Conservation (phyloP, 345 rosid genomes). For the Eutrema yunnanense region DNA sequence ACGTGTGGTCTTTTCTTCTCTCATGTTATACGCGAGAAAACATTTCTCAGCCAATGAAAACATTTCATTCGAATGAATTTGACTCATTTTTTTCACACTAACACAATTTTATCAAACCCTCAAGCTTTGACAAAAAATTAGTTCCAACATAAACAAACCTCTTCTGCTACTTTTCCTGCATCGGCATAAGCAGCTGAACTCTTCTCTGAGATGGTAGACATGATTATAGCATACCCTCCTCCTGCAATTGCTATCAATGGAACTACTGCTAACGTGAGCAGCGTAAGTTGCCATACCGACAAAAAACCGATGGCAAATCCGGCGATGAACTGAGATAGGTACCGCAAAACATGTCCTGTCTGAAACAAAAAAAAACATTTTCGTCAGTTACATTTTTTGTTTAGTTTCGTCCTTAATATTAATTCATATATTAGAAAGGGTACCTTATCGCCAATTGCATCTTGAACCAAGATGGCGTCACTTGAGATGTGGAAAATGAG, state of each 20-base stretch:
- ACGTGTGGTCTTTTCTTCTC: too few relatives aligned
- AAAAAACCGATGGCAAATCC: conserved; percentile 65
- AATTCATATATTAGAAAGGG: background rate
- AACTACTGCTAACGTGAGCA: conserved; percentile 80
- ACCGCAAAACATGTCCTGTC: conserved; percentile 75
- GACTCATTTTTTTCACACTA: too few relatives aligned
- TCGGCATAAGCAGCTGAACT: conserved; percentile 82
- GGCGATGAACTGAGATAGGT: conserved; percentile 53
- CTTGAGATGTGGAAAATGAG: conserved; percentile 65
- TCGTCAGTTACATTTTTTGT: background rate
- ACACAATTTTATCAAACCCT: too few relatives aligned
- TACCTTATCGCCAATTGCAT: conserved; percentile 91
- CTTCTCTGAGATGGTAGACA: conserved; percentile 71
- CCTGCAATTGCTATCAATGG: conserved; percentile 76
- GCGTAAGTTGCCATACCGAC: conserved; percentile 77
- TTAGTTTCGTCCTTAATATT: background rate
- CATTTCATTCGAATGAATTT: too few relatives aligned
- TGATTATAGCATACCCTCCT: conserved; percentile 58
- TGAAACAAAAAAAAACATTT: conserved; percentile 26
- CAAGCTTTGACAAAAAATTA: too few relatives aligned
- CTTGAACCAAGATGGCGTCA: conserved; percentile 83
- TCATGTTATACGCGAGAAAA: too few relatives aligned
- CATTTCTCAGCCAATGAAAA: too few relatives aligned
- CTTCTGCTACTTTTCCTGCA: conserved; percentile 75
- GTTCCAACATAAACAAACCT: conserved; percentile 42